phyloP scores from a whole-genome alignment of 2,329 filamentous ascomycete species.

The Teratosphaeria zuluensis region DNA sequence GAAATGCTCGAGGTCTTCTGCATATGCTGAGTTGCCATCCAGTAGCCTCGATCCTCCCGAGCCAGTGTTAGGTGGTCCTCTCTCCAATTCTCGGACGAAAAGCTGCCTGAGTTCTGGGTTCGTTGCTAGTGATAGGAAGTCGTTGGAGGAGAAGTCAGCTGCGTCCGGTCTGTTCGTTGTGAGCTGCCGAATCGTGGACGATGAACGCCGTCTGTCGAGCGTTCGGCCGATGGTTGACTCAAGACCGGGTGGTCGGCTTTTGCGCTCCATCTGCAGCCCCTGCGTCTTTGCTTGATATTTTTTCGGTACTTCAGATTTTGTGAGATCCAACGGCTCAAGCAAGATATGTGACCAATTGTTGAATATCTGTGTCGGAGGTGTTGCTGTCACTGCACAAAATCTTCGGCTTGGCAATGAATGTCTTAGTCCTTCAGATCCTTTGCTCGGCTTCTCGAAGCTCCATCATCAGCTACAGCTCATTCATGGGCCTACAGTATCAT shows the following conservation, averaged over 20 bases:
- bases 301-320: not conserved
- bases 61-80: conserved; percentile 33
- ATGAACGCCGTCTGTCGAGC: conserved; percentile 31
- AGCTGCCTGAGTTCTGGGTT: conserved; percentile 37
- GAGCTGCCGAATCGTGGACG: conserved; percentile 37
- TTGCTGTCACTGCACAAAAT: not conserved
- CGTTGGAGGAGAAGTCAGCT: conserved; percentile 56
- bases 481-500: not conserved
- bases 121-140: conserved; percentile 51
- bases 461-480: not conserved
- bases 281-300: not conserved
- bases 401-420: not conserved
- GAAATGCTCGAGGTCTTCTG: conserved; percentile 47
- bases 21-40: conserved; percentile 54
- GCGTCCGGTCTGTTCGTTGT: conserved; percentile 33
- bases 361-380: not conserved
- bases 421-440: not conserved
- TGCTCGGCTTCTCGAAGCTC: too few species aligned
- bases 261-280: conserved; percentile 2
- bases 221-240: conserved; percentile 18
- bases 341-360: not conserved
- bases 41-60: conserved; percentile 53
- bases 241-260: conserved; percentile 6
- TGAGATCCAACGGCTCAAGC: not conserved
- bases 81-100: conserved; percentile 39